phyloP scores from a whole-genome alignment of 2,329 filamentous ascomycete genomes.

The Macrophomina phaseolina region DNA sequence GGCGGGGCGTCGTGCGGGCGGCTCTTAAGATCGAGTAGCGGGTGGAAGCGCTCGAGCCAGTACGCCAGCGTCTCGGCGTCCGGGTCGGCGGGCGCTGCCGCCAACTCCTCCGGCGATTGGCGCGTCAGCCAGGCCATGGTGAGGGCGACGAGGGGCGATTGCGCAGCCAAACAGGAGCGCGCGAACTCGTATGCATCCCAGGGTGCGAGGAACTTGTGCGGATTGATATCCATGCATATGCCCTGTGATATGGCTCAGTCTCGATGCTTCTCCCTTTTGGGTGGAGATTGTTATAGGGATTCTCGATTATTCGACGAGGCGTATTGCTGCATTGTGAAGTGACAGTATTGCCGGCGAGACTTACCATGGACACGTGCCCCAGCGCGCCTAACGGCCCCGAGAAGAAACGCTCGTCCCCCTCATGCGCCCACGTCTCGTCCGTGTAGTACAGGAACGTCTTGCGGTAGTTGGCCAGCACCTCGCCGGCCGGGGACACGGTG shows the following conservation, averaged over 20 bases:
- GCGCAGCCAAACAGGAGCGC: slow-evolving; percentile 61
- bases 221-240: slow-evolving; percentile 67
- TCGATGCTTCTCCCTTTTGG: not conserved
- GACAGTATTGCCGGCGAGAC: not conserved
- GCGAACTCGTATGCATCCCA: slow-evolving; percentile 64
- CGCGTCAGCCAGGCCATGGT: slow-evolving; percentile 80
- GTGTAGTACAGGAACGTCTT: slow-evolving; percentile 71
- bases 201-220: slow-evolving; percentile 64
- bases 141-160: slow-evolving; percentile 69
- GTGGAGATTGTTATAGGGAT: no score
- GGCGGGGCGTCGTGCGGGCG: slow-evolving; percentile 45
- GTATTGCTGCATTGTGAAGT: no score
- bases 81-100: slow-evolving; percentile 58
- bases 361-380: slow-evolving; percentile 36
- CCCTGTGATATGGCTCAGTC: slow-evolving; percentile 34
- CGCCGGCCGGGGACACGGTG: slow-evolving; percentile 60
- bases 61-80: slow-evolving; percentile 77
- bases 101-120: slow-evolving; percentile 55
- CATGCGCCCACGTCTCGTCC: slow-evolving; percentile 67
- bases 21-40: slow-evolving; percentile 46
- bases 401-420: slow-evolving; percentile 52
- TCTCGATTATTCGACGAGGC: no score
- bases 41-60: slow-evolving; percentile 75
- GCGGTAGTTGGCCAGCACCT: slow-evolving; percentile 65
- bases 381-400: slow-evolving; percentile 42